Evolutionary conservation across 768 basidiomycete species (phyloP).

Genomic region (Clathrus columnatus): DNA sequence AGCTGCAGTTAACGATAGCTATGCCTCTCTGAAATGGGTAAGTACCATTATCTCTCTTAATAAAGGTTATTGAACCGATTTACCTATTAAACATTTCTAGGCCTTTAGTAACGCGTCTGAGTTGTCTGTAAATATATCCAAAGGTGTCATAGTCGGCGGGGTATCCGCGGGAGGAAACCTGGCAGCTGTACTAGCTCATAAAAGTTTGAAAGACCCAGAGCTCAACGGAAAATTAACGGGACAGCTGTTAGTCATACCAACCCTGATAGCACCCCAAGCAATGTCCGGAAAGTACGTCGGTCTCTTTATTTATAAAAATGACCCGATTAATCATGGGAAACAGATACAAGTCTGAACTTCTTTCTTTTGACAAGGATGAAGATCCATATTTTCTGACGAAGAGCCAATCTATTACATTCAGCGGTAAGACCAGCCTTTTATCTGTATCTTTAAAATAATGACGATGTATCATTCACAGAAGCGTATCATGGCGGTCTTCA

Average conservation of each 20-base stretch:
- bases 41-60: not conserved
- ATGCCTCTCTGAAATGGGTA: slow-evolving; percentile 19
- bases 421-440: not conserved
- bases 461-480: not conserved
- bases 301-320: not conserved
- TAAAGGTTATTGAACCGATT: not conserved
- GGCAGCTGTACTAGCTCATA: slow-evolving; percentile 17
- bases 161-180: slow-evolving; percentile 18
- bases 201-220: slow-evolving; percentile 16
- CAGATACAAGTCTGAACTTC: slow-evolving; percentile 15
- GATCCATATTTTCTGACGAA: slow-evolving; percentile 13
- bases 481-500: not conserved
- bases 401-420: slow-evolving; percentile 1
- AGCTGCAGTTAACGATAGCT: slow-evolving; percentile 15
- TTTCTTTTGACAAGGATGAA: slow-evolving; percentile 16
- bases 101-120: slow-evolving; percentile 4
- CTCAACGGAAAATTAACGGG: slow-evolving; percentile 19
- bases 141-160: slow-evolving; percentile 21
- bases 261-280: slow-evolving; percentile 14
- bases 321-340: too few species aligned
- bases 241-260: slow-evolving; percentile 17
- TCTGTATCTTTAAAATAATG: not conserved
- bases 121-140: slow-evolving; percentile 13
- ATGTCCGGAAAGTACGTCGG: slow-evolving; percentile 18
- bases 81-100: not conserved